Conservation (phyloP, 371 early-diverging fungal genomes). For the Haplosporangium sp. region DNA sequence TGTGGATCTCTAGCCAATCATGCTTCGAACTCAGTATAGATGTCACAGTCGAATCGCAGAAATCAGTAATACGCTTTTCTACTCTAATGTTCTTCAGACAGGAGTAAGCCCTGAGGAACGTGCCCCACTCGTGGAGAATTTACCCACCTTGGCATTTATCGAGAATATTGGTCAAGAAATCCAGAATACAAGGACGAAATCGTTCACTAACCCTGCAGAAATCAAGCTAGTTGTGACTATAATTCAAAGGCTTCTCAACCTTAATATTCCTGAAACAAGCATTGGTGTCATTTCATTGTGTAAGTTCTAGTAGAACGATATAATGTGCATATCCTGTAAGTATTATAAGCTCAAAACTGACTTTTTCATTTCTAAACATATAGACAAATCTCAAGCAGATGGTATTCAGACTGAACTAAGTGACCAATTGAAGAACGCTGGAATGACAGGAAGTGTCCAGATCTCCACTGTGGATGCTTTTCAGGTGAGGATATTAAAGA, state of each 20-base stretch:
- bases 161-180: conserved; percentile 67
- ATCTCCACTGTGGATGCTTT: conserved; percentile 91
- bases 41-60: conserved; percentile 88
- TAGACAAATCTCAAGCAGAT: conserved; percentile 80
- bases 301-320: conserved; percentile 47
- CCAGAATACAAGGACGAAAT: conserved; percentile 59
- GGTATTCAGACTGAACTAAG: conserved; percentile 57
- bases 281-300: conserved; percentile 80
- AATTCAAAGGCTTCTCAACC: conserved; percentile 57
- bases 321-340: neutral
- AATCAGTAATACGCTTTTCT: conserved; percentile 87
- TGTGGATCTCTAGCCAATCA: conserved; percentile 58
- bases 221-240: conserved; percentile 59
- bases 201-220: conserved; percentile 70
- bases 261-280: conserved; percentile 58
- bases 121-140: conserved; percentile 63
- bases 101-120: conserved; percentile 66
- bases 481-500: conserved; percentile 39
- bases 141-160: conserved; percentile 80
- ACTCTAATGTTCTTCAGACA: conserved; percentile 69
- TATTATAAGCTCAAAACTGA: neutral
- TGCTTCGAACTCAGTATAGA: conserved; percentile 90
- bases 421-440: conserved; percentile 15
- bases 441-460: conserved; percentile 57
- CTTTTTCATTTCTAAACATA: neutral